Evolutionary conservation across 2,329 filamentous ascomycete species (phyloP), one percentile per base, ranked within the genome.

Genomic region (Colletotrichum falcatum): DNA sequence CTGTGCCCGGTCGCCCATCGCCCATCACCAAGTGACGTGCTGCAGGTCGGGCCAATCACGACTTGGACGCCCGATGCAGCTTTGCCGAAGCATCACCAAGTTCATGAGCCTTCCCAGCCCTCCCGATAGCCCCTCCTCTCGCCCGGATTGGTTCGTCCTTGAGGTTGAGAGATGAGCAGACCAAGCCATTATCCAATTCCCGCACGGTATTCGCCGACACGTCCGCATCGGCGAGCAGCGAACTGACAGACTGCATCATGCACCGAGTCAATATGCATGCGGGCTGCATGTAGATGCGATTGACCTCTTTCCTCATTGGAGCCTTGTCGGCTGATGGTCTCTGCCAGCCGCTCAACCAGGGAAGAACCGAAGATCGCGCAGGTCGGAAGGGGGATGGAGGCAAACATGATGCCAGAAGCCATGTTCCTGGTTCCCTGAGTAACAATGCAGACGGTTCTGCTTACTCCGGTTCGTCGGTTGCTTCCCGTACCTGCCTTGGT

Each of bases 11-110:
- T 71, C 69, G 61, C 61, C 64, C 55, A 61, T 73, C 64, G 68
- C n/a, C 71, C 71, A 66, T 73, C 65, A 72, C 69, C 54, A 63
- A 61, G 69, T 67, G 69, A 66, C 65, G 53, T 54, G 61, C 69
- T 70, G 65, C 60, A 61, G 39, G 30, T 33, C 49, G 12, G 59
- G 42, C 69, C 69, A 71, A 71, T 71, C 60, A 65, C 9, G 30
- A 23, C 28, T 60, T n/a, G 28, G 8, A 28, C 37, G 48, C 51
- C 18, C 37, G 28, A 62, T 60, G 68, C 64, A 71, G 53, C 58
- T 71, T 68, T 54, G 65, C 64, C 46, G 48, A 61, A 63, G 64
- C 59, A 71, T 71, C 59, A 68, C 58, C 58, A 71, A 59, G 66
- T 51, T 39, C 58, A 62, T 35, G 65, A 70, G 54, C 28, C 60